phyloP scores from a whole-genome alignment of 2,329 filamentous ascomycete species.

The Coniochaeta ligniaria region DNA sequence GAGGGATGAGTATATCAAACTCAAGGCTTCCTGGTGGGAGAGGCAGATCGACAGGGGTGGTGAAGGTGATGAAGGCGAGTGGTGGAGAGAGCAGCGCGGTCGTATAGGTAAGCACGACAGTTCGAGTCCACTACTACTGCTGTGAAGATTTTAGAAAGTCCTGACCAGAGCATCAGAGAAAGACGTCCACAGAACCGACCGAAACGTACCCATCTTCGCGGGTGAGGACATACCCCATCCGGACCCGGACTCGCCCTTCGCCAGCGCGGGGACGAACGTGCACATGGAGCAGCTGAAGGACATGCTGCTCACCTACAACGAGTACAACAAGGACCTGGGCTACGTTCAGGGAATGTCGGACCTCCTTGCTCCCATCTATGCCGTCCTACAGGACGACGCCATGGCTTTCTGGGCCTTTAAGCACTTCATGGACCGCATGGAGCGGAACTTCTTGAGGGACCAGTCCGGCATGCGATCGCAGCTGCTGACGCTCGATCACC shows the following conservation, averaged over 20 bases:
- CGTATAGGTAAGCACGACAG: conserved; percentile 68
- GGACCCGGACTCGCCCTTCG: conserved; percentile 91
- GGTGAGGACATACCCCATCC: conserved; percentile 96
- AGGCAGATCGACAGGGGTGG: conserved; percentile 75
- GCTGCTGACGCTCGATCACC: conserved; percentile 82
- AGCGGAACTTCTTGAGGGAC: conserved; percentile 90
- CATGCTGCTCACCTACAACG: conserved; percentile 97
- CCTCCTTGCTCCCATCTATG: conserved; percentile 89
- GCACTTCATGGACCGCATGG: conserved; percentile 96
- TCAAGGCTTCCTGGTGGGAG: conserved; percentile 97
- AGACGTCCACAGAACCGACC: conserved; percentile 95
- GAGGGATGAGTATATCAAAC: conserved; percentile 84
- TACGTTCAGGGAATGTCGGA: conserved; percentile 99
- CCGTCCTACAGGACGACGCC: conserved; percentile 94
- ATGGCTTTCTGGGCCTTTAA: conserved; percentile 96
- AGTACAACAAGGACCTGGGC: conserved; percentile 90
- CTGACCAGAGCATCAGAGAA: conserved; percentile 60
- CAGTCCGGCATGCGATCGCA: conserved; percentile 95
- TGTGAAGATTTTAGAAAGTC: background rate
- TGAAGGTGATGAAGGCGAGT: conserved; percentile 77
- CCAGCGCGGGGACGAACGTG: conserved; percentile 87
- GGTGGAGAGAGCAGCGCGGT: conserved; percentile 91
- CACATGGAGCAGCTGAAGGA: conserved; percentile 99
- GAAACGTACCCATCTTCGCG: conserved; percentile 88
- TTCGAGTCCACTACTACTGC: background rate